Conservation (phyloP, 345 rosid species). For the Corchorus capsularis region DNA sequence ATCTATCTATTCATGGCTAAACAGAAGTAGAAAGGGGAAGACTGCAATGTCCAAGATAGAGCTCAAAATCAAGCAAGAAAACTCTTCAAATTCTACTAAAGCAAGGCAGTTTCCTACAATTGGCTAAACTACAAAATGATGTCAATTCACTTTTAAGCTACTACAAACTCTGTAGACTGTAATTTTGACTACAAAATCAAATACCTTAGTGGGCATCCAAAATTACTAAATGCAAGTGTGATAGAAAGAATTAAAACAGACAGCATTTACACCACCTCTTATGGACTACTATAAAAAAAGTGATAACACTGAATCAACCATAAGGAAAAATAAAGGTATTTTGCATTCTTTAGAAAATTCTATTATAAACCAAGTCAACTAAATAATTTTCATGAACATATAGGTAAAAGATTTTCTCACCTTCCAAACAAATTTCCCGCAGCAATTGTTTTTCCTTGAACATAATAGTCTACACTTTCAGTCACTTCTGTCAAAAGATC, state of each 20-base stretch:
- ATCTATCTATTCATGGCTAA: neutral
- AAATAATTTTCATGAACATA: conserved; percentile 17
- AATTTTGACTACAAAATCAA: neutral
- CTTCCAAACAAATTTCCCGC: conserved; percentile 99
- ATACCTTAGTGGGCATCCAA: neutral
- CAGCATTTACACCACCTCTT: conserved; percentile 4
- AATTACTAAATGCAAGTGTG: neutral
- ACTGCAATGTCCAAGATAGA: neutral
- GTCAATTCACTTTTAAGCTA: neutral
- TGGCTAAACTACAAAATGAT: neutral
- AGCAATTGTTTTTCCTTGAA: conserved; percentile 94
- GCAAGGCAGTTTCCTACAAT: neutral
- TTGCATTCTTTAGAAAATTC: neutral
- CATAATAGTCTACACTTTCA: conserved; percentile 97
- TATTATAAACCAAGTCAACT: conserved; percentile 18
- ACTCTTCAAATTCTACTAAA: neutral
- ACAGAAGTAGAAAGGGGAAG: neutral
- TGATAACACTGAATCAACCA: neutral
- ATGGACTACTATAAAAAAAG: conserved; percentile 9
- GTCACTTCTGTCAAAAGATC: conserved; percentile 97
- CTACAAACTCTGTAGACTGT: conserved; percentile 4
- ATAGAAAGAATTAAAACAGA: conserved; percentile 7
- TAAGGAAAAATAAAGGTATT: neutral
- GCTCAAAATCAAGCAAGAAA: conserved; percentile 6
- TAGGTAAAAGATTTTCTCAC: conserved; percentile 35